Percentiles rank a stretch among this genome's conserved stretches.
phyloP scores from a whole-genome alignment of 129 eudicot species.

The Ambrosia trifida region DNA sequence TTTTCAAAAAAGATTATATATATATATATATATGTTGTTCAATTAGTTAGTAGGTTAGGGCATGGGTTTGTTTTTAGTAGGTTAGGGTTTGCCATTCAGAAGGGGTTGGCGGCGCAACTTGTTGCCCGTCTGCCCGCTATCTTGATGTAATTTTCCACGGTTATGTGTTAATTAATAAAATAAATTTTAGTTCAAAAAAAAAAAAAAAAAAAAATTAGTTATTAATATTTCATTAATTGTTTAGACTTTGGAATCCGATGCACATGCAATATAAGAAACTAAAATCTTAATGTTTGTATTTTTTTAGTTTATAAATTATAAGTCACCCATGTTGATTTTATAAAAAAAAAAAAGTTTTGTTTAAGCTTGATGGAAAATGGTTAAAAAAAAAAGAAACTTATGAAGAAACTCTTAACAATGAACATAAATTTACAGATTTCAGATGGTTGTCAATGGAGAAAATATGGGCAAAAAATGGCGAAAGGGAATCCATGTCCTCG shows the following conservation, averaged over 20 bases:
- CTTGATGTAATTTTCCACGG: too few relatives aligned
- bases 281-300: background rate
- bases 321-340: background rate
- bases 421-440: conserved; percentile 45
- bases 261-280: background rate
- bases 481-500: conserved; percentile 91
- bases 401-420: background rate
- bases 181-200: too few relatives aligned
- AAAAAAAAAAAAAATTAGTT: too few relatives aligned
- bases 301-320: background rate
- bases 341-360: background rate
- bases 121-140: too few relatives aligned
- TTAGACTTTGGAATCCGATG: background rate
- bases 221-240: background rate
- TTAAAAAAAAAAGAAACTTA: background rate
- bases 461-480: conserved; percentile 86
- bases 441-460: conserved; percentile 94
- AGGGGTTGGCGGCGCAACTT: too few relatives aligned
- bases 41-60: too few relatives aligned
- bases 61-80: too few relatives aligned
- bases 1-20: background rate
- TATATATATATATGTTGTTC: too few relatives aligned
- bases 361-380: background rate
- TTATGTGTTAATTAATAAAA: too few relatives aligned
- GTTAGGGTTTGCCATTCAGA: too few relatives aligned